These are phyloP conservation scores for Physcomitrellopsis africana DNA, from an alignment of 225 moss, liverwort and hornwort genomes.

Conservation along the genomic window DNA sequence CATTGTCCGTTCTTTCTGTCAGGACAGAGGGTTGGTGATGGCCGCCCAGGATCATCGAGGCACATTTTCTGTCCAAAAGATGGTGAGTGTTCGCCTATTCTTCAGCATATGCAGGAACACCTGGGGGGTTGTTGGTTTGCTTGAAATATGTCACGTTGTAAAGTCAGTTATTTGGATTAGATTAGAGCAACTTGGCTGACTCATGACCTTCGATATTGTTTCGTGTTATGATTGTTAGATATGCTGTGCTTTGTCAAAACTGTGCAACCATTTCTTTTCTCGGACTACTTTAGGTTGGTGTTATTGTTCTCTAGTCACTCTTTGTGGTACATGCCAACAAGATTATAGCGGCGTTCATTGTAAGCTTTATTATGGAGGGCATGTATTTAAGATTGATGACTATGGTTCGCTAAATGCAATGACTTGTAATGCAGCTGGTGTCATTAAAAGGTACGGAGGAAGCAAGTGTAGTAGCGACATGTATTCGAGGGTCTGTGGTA, in stretches of 20 bases:
- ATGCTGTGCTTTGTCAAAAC: neutral
- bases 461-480: conserved; percentile 53
- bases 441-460: conserved; percentile 54
- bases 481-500: conserved; percentile 59
- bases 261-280: neutral
- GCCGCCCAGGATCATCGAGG: conserved; percentile 59
- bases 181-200: neutral
- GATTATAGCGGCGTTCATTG: neutral
- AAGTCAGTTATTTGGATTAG: neutral
- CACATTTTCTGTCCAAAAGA: conserved; percentile 63
- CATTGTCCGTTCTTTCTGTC: conserved; percentile 58
- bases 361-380: neutral
- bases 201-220: neutral
- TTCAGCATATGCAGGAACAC: conserved; percentile 6
- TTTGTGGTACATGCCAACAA: neutral
- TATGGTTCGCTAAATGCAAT: neutral
- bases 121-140: neutral
- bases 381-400: neutral
- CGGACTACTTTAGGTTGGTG: neutral
- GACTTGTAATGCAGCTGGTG: conserved; percentile 47
- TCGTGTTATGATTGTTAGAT: neutral
- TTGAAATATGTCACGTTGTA: neutral
- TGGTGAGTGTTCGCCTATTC: conserved; percentile 27
- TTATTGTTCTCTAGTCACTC: neutral
- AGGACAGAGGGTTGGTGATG: conserved; percentile 47